Conservation (phyloP, 2,329 filamentous ascomycete genomes). For the Paraphoma chrysanthemicola region DNA sequence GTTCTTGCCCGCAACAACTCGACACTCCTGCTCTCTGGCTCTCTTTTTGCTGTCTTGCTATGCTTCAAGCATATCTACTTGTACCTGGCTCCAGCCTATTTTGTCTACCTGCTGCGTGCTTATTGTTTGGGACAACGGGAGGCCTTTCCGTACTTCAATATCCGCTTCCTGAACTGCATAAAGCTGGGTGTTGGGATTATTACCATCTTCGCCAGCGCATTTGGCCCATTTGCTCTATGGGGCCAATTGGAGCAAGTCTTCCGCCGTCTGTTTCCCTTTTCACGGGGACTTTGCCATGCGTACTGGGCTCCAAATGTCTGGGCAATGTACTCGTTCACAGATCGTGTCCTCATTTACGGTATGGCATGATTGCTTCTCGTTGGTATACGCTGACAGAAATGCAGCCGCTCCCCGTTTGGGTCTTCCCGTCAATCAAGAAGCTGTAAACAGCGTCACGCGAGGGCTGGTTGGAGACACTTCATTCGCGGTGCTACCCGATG, state of each 20-base stretch:
- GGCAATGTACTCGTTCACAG: slow-evolving; percentile 93
- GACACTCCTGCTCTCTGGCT: slow-evolving; percentile 77
- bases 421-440: slow-evolving; percentile 73
- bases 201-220: slow-evolving; percentile 77
- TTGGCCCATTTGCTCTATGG: slow-evolving; percentile 86
- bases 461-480: slow-evolving; percentile 92
- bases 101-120: slow-evolving; percentile 85
- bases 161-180: slow-evolving; percentile 78
- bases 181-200: slow-evolving; percentile 80
- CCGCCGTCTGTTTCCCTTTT: slow-evolving; percentile 89
- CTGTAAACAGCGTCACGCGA: slow-evolving; percentile 86
- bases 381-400: slow-evolving; percentile 13
- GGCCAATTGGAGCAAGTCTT: slow-evolving; percentile 84
- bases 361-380: slow-evolving; percentile 26
- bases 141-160: slow-evolving; percentile 69
- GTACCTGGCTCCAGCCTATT: slow-evolving; percentile 94
- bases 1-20: slow-evolving; percentile 79
- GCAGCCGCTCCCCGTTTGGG: slow-evolving; percentile 82
- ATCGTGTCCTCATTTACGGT: slow-evolving; percentile 84
- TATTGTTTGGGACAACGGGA: slow-evolving; percentile 86
- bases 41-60: slow-evolving; percentile 82
- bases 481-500: slow-evolving; percentile 90
- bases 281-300: slow-evolving; percentile 90
- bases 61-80: slow-evolving; percentile 99
- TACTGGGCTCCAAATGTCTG: slow-evolving; percentile 99